phyloP scores from a whole-genome alignment of 1,284 basidiomycete genomes.

The Leccinum pachyderme region DNA sequence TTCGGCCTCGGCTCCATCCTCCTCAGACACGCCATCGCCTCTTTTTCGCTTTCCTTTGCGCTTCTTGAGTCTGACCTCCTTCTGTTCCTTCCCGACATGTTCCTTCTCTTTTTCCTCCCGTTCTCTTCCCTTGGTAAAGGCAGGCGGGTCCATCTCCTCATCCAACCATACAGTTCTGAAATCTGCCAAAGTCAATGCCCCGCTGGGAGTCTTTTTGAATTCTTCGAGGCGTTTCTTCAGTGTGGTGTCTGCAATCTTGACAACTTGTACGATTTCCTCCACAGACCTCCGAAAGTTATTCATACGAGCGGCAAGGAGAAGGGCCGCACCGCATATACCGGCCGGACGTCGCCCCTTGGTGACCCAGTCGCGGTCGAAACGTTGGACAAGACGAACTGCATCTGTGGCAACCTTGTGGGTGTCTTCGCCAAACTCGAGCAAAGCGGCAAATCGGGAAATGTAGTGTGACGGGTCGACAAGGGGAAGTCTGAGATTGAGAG shows the following conservation, averaged over 20 bases:
- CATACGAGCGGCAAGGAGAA: conserved; percentile 96
- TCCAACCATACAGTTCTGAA: conserved; percentile 92
- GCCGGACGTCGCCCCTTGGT: conserved; percentile 92
- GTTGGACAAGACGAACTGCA: conserved; percentile 89
- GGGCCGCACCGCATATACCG: conserved; percentile 94
- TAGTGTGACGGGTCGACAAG: conserved; percentile 97
- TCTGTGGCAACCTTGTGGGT: conserved; percentile 91
- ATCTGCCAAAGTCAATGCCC: conserved; percentile 84
- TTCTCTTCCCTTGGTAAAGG: conserved; percentile 76
- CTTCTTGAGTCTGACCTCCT: conserved; percentile 32
- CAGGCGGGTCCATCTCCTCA: conserved; percentile 88
- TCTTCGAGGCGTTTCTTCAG: conserved; percentile 94
- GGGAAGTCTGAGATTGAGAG: conserved; percentile 84
- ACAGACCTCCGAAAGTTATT: conserved; percentile 93
- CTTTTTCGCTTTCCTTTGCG: conserved; percentile 42
- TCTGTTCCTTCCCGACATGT: conserved; percentile 36
- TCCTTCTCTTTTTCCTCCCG: conserved; percentile 61
- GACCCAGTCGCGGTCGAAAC: conserved; percentile 98
- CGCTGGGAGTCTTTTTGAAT: conserved; percentile 89
- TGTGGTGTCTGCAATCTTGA: conserved; percentile 96
- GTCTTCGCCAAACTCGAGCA: conserved; percentile 95
- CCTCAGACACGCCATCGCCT: conserved; percentile 41
- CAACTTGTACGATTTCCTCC: conserved; percentile 96
- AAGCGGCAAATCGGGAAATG: conserved; percentile 94
- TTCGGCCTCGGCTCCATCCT: conserved; percentile 34